These are phyloP conservation scores for Voacanga thouarsii DNA, from an alignment of 257 asterid species.

Conservation along the genomic window DNA sequence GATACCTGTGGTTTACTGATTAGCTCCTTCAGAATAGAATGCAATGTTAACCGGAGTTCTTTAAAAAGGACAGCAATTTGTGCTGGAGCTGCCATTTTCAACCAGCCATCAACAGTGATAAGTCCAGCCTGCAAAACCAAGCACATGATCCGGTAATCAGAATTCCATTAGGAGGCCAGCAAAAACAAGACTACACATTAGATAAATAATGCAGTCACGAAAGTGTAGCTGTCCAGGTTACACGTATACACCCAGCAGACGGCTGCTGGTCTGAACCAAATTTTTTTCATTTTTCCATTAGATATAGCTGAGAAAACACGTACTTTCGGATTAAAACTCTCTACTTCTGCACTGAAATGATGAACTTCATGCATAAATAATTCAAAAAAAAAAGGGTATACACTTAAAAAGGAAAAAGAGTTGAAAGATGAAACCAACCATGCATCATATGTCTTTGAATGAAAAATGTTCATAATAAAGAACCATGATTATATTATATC, in stretches of 20 bases:
- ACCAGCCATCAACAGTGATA: constrained; percentile 73
- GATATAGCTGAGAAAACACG: not conserved
- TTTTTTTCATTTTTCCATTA: not conserved
- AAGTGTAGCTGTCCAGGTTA: not conserved
- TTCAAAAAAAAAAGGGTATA: too few species aligned
- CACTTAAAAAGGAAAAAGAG: not conserved
- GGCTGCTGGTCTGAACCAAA: not conserved
- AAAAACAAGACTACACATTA: not conserved
- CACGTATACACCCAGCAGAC: not conserved
- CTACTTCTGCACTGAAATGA: not conserved
- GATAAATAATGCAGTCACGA: not conserved
- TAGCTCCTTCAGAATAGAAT: constrained; percentile 76
- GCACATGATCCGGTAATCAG: constrained; percentile 19
- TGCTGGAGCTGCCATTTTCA: constrained; percentile 87
- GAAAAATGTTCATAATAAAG: not conserved
- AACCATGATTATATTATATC: not conserved
- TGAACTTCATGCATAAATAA: not conserved
- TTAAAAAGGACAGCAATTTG: constrained; percentile 93
- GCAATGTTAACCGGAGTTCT: constrained; percentile 78
- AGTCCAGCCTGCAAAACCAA: constrained; percentile 67
- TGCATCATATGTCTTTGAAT: not conserved
- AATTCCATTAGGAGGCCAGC: not conserved
- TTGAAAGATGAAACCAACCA: not conserved
- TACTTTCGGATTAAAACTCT: not conserved
- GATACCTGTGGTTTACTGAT: constrained; percentile 82